Evolutionary conservation across 2,329 filamentous ascomycete genomes (phyloP), one percentile per base, ranked within the genome.

Genomic region (Colletotrichum coccodes): DNA sequence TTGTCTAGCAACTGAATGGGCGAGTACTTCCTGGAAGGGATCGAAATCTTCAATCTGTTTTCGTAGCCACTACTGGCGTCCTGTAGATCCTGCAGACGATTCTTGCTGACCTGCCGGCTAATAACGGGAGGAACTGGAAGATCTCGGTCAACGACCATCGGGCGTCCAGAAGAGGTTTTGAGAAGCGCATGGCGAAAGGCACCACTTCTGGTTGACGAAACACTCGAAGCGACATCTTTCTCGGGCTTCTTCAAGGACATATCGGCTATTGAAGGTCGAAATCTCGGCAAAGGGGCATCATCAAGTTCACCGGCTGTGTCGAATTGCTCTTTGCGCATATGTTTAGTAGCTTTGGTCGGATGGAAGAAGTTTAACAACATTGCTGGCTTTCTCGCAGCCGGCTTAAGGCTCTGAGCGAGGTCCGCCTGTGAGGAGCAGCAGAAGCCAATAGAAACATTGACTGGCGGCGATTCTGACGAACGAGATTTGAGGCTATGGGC

Each of bases 281-380:
- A 63, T 53, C 78, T 80, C 9, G 76, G 75, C n/a, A 74, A 71
- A 21, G 79, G 78, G 23, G 78, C 79, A 23, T 72, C 68, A 64
- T 80, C 76, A 57, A 81, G 79, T 54, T 75, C 74, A n/a, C 73
- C 73, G 11, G 30, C 21, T 2, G 46, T 5, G 38, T 32, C 30
- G 14, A 21, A 40, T 14, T n/a, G 40, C 12, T 50, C 30, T 9
- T 42, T 30, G 14, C 34, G 47, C 23, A 16, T 11, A 49, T 21
- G 11, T 12, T 16, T 18, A 21, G 14, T 38, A 32, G 16, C n/a
- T 38, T 66, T 71, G 21, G 62, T 63, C 32, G 68, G 49, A 30
- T 63, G 50, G 50, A 71, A 70, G 36, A 68, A 57, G 26, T 52
- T 58, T 34, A 68, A 40, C 16, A 71, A 59, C 70, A 71, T 71